Evolutionary conservation across 257 asterid genomes (phyloP).

Genomic region (Voacanga thouarsii): DNA sequence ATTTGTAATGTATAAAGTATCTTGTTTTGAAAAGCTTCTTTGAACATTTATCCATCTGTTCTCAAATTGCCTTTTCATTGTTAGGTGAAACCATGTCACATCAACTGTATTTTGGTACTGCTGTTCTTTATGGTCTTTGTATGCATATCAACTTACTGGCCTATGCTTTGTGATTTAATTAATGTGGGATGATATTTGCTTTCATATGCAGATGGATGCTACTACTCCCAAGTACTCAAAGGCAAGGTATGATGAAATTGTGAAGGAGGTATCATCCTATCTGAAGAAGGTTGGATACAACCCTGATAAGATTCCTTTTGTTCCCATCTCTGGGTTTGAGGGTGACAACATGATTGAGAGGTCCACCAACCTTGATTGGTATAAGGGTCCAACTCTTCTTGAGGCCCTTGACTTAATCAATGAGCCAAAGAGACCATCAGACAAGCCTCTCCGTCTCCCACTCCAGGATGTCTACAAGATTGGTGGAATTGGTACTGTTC

Average conservation of each 20-base stretch:
- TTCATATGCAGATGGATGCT: conserved; percentile 47
- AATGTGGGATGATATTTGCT: too few species aligned
- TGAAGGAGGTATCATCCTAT: conserved; percentile 64
- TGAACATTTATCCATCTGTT: too few species aligned
- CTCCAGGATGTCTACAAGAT: conserved; percentile 55
- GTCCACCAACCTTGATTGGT: conserved; percentile 35
- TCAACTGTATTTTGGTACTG: background rate
- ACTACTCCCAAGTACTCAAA: conserved; percentile 64
- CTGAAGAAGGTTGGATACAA: conserved; percentile 69
- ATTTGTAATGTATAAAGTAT: too few species aligned
- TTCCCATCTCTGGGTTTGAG: conserved; percentile 61
- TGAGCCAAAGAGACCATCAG: conserved; percentile 35
- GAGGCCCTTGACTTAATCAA: conserved; percentile 32
- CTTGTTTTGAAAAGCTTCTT: too few species aligned
- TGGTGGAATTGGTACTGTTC: conserved; percentile 41
- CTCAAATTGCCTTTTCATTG: too few species aligned
- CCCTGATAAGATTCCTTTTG: conserved; percentile 60
- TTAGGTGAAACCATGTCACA: too few species aligned
- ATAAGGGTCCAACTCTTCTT: conserved; percentile 39
- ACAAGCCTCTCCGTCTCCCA: conserved; percentile 48
- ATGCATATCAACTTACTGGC: background rate
- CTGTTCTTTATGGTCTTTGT: background rate
- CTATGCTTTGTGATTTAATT: too few species aligned
- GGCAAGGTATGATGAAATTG: conserved; percentile 56
- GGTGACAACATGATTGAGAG: conserved; percentile 39